Evolutionary conservation across 257 asterid genomes (phyloP), one percentile per base, ranked within the genome.

Genomic region (Solanum bulbocastanum): DNA sequence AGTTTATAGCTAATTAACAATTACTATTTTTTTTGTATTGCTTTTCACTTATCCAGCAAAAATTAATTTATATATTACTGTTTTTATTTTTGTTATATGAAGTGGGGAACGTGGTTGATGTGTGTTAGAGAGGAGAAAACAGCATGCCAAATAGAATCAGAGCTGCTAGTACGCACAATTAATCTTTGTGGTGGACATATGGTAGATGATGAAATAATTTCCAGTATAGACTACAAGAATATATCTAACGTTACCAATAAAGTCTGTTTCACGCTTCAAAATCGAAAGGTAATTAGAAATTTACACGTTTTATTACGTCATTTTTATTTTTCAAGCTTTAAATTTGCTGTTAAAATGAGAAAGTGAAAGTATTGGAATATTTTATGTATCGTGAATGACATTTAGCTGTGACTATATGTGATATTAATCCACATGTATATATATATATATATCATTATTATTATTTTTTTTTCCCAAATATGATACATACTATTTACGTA

Each of bases 141-240:
- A 22, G 1, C 56, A 39, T 5, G 52, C 27, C 83, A 74, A 9
- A 93, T 79, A 5, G 91, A 93, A 8, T 91, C 93, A 15, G 94
- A 90, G 89, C 89, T 92, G 30, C 32, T 91, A 2, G 90, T 86
- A 27, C 90, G 84, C 83, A 92, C 92, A 15, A 23, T 92, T 87
- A 91, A 93, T 84, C 88, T 82, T 8, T 90, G 94, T 35, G 88
- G 71, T 1, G 90, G 94, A 6, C 78, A 87, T 83, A 39, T 58
- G 18, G 68, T 22, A 36, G 30, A 36, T 37, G 32, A 74, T 37
- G 83, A 74, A 4, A 22, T 74, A 36, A 23, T 37, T 10, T 37
- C 49, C 49, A n/a, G 27, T 2, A n/a, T 4, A 37, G 83, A 74
- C 30, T 74, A 74, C 83, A 74, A 74, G 13, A 74, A 37, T 39